Conservation (phyloP, 1,139 yeast genomes). For the Eremothecium coryli region DNA sequence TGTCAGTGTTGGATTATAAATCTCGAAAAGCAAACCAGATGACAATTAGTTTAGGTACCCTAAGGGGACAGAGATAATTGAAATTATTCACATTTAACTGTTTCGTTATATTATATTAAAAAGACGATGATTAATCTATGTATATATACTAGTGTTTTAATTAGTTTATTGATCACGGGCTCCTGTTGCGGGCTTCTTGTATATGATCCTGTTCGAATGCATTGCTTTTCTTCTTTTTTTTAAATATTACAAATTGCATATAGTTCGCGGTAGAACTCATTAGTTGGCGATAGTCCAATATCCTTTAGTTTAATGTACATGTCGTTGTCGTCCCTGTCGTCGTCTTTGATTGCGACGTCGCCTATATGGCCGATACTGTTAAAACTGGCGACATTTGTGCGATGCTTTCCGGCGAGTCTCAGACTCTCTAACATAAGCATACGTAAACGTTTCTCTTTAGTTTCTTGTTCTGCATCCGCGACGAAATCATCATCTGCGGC, state of each 20-base stretch:
- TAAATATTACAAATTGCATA: conserved; percentile 5
- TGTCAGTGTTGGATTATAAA: too few relatives aligned
- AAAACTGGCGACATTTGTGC: conserved; percentile 1
- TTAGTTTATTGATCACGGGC: too few relatives aligned
- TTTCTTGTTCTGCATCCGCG: conserved; percentile 1
- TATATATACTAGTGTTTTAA: too few relatives aligned
- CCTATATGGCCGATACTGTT: conserved; percentile 3
- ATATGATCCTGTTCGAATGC: too few relatives aligned
- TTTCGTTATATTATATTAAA: too few relatives aligned
- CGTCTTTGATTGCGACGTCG: conserved; percentile 4
- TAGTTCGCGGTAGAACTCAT: conserved; percentile 5
- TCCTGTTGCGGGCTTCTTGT: too few relatives aligned
- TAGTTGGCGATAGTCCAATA: conserved; percentile 5
- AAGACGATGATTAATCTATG: too few relatives aligned
- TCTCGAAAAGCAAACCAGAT: too few relatives aligned
- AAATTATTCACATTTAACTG: too few relatives aligned
- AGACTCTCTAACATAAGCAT: neutral
- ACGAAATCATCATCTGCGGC: neutral
- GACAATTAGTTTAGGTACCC: too few relatives aligned
- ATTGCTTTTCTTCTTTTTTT: too few relatives aligned
- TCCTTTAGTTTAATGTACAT: conserved; percentile 4
- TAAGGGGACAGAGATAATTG: too few relatives aligned
- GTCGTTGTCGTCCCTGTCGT: conserved; percentile 2
- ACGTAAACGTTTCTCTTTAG: neutral
- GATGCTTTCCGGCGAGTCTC: neutral